Evolutionary conservation across 306 rosid species (phyloP).

Genomic region (Pterocarpus santalinus): DNA sequence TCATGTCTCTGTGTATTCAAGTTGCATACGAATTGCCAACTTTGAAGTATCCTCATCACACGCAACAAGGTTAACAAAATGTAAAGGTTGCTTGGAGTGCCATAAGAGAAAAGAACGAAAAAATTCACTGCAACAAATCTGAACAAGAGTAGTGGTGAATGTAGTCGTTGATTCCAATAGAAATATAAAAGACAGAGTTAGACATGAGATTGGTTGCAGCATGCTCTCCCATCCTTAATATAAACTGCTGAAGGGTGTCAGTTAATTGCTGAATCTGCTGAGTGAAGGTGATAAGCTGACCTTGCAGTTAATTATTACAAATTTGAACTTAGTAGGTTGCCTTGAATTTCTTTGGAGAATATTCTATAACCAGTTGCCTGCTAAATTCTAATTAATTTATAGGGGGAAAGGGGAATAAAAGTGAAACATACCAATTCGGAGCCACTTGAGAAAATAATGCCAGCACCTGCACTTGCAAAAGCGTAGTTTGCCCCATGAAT

Average conservation of each 20-base stretch:
- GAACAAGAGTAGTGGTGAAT: conserved; percentile 71
- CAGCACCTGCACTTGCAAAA: conserved; percentile 80
- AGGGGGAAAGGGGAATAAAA: not conserved
- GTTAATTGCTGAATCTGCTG: conserved; percentile 91
- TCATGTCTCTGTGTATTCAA: not conserved
- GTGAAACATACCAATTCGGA: conserved; percentile 75
- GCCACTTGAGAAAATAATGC: conserved; percentile 84
- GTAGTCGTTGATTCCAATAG: conserved; percentile 91
- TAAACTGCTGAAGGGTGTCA: conserved; percentile 75
- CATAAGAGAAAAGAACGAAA: not conserved
- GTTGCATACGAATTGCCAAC: not conserved
- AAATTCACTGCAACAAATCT: not conserved
- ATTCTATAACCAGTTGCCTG: no score
- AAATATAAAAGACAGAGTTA: conserved; percentile 71
- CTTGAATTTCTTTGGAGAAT: not conserved
- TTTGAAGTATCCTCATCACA: not conserved
- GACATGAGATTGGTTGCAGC: conserved; percentile 65
- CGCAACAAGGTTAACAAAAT: conserved; percentile 1
- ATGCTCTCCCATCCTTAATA: conserved; percentile 72
- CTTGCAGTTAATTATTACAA: conserved; percentile 56
- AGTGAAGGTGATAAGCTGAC: conserved; percentile 78
- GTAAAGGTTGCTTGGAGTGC: conserved; percentile 9
- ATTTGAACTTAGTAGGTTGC: not conserved
- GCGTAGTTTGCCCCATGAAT: conserved; percentile 84
- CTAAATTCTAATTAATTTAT: no score